A percentile compares a stretch with the other conserved stretches of the same genome.
phyloP scores from a whole-genome alignment of 768 basidiomycete species.

The Hebeloma cylindrosporum region DNA sequence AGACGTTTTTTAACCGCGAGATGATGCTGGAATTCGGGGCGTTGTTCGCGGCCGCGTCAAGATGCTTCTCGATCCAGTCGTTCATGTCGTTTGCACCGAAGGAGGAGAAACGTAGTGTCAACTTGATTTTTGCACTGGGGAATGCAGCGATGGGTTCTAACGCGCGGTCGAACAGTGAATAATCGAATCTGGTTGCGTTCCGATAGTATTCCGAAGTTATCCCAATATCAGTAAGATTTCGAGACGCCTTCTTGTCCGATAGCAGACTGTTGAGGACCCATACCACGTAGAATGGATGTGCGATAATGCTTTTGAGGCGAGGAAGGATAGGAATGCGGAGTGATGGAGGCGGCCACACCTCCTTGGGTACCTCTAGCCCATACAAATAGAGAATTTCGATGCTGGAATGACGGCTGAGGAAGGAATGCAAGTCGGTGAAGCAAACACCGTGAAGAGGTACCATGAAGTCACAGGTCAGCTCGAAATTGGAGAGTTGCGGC shows the following conservation, averaged over 20 bases:
- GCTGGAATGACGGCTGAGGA: constrained; percentile 6
- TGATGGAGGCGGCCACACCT: no score
- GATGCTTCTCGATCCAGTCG: constrained; percentile 3
- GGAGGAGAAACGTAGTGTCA: constrained; percentile 6
- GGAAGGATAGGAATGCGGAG: constrained; percentile 7
- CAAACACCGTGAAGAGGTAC: no score
- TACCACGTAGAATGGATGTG: constrained; percentile 7
- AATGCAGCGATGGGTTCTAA: background rate
- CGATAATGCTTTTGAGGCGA: constrained; percentile 2
- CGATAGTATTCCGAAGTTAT: constrained; percentile 10
- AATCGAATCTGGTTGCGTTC: background rate
- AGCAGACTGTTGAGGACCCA: constrained; percentile 1
- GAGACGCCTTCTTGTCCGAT: no score
- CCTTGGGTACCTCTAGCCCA: constrained; percentile 5
- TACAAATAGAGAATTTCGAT: constrained; percentile 5
- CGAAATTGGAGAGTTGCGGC: no score
- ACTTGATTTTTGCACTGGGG: background rate
- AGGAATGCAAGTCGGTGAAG: no score
- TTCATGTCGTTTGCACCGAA: background rate
- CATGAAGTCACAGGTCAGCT: no score
- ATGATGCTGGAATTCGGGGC: background rate
- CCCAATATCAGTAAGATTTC: constrained; percentile 3
- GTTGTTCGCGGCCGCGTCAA: background rate
- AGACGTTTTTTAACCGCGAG: background rate
- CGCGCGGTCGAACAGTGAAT: constrained; percentile 3